phyloP scores from a whole-genome alignment of 257 asterid species.

The Ilex aquifolium region DNA sequence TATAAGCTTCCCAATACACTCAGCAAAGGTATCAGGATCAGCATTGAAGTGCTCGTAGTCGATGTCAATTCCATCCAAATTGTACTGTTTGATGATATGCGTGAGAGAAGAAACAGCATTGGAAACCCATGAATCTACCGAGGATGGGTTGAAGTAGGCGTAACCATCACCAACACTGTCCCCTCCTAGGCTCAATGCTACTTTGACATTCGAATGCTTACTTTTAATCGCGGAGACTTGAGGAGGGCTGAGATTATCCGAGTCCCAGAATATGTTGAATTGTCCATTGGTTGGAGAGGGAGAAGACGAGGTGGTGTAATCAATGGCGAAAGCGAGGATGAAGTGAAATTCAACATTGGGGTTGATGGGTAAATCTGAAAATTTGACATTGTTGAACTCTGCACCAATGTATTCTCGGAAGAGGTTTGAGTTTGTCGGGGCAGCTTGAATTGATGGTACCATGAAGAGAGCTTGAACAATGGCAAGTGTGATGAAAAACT shows the following conservation, averaged over 20 bases:
- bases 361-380: constrained; percentile 60
- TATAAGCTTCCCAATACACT: constrained; percentile 47
- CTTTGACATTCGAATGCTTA: constrained; percentile 48
- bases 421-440: constrained; percentile 34
- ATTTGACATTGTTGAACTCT: constrained; percentile 52
- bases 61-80: constrained; percentile 63
- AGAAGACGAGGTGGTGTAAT: constrained; percentile 57
- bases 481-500: constrained; percentile 12
- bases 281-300: constrained; percentile 59
- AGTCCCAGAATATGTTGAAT: constrained; percentile 72
- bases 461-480: constrained; percentile 15
- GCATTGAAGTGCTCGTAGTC: constrained; percentile 71
- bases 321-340: constrained; percentile 82
- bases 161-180: constrained; percentile 40
- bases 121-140: constrained; percentile 57
- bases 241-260: constrained; percentile 46
- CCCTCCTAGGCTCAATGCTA: constrained; percentile 72
- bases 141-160: constrained; percentile 52
- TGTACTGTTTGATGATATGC: constrained; percentile 34
- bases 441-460: constrained; percentile 7
- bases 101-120: constrained; percentile 70
- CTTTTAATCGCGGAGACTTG: constrained; percentile 43
- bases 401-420: constrained; percentile 81
- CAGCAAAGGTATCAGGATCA: constrained; percentile 37
- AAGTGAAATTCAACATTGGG: constrained; percentile 66